A percentile compares a stretch with the other conserved stretches of the same genome.
phyloP scores from a whole-genome alignment of 1,284 basidiomycete genomes.

The Tilletiopsis washingtonensis region DNA sequence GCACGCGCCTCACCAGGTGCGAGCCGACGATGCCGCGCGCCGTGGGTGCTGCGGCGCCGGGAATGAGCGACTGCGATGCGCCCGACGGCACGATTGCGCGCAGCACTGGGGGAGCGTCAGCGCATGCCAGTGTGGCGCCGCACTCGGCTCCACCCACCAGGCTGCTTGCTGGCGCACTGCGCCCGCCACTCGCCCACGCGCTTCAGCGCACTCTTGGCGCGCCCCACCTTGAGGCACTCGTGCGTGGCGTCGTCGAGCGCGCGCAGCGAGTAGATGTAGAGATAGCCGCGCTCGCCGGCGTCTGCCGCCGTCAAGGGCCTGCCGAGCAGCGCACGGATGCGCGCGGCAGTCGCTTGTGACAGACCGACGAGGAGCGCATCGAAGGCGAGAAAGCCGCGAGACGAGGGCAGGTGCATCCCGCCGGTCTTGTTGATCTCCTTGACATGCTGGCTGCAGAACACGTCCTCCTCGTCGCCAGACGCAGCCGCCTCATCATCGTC shows the following conservation, averaged over 20 bases:
- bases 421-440: slow-evolving; percentile 23
- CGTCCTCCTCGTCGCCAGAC: too few relatives aligned
- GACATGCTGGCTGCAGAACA: slow-evolving; percentile 31
- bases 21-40: background rate
- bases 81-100: background rate
- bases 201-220: slow-evolving; percentile 18
- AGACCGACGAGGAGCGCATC: slow-evolving; percentile 1
- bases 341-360: background rate
- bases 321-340: background rate
- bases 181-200: slow-evolving; percentile 22
- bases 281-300: slow-evolving; percentile 19
- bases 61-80: background rate
- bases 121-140: background rate
- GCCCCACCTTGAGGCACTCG: slow-evolving; percentile 26
- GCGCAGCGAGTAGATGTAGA: slow-evolving; percentile 31
- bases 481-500: too few relatives aligned
- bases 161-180: slow-evolving; percentile 22
- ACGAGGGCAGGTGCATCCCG: slow-evolving; percentile 15
- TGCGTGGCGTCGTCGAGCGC: slow-evolving; percentile 10
- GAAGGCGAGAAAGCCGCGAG: slow-evolving; percentile 4
- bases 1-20: background rate
- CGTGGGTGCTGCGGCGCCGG: background rate
- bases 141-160: background rate
- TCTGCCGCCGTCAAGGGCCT: background rate
- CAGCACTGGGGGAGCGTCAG: background rate